These are phyloP conservation scores for Scutellaria minor DNA, from an alignment of 257 asterid species.

Conservation along the genomic window DNA sequence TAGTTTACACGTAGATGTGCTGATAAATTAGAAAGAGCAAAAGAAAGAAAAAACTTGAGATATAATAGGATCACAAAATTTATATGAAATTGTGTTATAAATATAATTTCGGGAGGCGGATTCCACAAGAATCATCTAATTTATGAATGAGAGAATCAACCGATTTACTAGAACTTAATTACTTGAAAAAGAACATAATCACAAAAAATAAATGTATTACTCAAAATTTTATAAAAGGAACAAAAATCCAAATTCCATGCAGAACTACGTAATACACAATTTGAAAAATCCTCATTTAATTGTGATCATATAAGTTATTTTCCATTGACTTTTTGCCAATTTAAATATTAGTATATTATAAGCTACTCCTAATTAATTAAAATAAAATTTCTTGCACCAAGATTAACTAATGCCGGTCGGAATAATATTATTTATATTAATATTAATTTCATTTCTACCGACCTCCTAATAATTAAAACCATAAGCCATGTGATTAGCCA, in stretches of 20 bases:
- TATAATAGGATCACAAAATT: too few relatives aligned
- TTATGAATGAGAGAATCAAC: too few relatives aligned
- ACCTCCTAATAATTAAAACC: slow-evolving; percentile 26
- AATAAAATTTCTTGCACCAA: slow-evolving; percentile 14
- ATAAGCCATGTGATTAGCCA: slow-evolving; percentile 40
- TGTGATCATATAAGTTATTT: slow-evolving; percentile 5
- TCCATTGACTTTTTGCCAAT: slow-evolving; percentile 32
- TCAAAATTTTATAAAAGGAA: too few relatives aligned
- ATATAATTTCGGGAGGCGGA: too few relatives aligned
- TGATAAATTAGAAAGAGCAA: too few relatives aligned
- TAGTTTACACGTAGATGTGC: too few relatives aligned
- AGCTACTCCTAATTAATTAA: background rate
- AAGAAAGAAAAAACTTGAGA: too few relatives aligned
- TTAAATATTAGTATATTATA: slow-evolving; percentile 13
- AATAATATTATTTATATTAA: background rate
- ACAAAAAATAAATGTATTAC: too few relatives aligned
- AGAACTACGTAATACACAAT: slow-evolving; percentile 21
- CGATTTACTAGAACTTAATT: too few relatives aligned
- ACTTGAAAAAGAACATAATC: too few relatives aligned
- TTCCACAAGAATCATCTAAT: too few relatives aligned
- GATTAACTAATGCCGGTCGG: slow-evolving; percentile 18
- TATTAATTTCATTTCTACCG: slow-evolving; percentile 23
- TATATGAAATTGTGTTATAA: too few relatives aligned
- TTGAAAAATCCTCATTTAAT: slow-evolving; percentile 11
- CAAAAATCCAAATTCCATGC: background rate